These are phyloP conservation scores for Alternaria sp. DNA, from an alignment of 2,329 filamentous ascomycete species.

Conservation along the genomic window DNA sequence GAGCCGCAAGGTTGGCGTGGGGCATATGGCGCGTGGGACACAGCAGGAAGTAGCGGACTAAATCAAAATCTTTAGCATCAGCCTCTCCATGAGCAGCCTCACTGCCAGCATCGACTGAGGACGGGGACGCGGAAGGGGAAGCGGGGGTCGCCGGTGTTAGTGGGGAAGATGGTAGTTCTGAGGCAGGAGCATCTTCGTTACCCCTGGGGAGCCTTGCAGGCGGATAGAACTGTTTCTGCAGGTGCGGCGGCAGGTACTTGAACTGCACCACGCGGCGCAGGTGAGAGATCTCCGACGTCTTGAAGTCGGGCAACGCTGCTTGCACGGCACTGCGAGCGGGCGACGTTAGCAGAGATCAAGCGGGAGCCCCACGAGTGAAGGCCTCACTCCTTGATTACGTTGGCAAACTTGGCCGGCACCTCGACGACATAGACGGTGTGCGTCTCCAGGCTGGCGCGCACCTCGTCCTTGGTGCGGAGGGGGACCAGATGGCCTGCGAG, in stretches of 20 bases:
- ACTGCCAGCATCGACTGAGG: conserved; percentile 11
- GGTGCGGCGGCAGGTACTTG: conserved; percentile 68
- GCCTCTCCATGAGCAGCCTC: conserved; percentile 19
- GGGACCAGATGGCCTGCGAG: conserved; percentile 42
- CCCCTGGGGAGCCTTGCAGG: conserved; percentile 42
- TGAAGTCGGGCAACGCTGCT: conserved; percentile 52
- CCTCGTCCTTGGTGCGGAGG: conserved; percentile 58
- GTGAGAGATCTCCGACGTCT: conserved; percentile 59
- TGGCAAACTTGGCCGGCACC: conserved; percentile 74
- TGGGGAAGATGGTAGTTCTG: conserved; percentile 37
- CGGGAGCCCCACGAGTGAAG: conserved; percentile 13
- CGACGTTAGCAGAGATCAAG: conserved; percentile 25
- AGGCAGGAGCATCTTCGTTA: conserved; percentile 40
- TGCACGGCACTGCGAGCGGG: conserved; percentile 52
- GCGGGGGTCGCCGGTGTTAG: conserved; percentile 20
- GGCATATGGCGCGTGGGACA: conserved; percentile 60
- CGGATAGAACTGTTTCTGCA: conserved; percentile 50
- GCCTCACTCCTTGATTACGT: conserved; percentile 73
- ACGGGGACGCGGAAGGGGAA: conserved; percentile 6
- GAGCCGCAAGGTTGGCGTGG: conserved; percentile 55
- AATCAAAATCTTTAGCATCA: conserved; percentile 38
- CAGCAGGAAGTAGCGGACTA: conserved; percentile 58
- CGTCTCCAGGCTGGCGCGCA: conserved; percentile 57
- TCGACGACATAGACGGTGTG: conserved; percentile 74
- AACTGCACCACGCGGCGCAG: conserved; percentile 78